Evolutionary conservation across 768 basidiomycete genomes (phyloP), one percentile per base, ranked within the genome.

Genomic region (Candolleomyces aberdarensis): DNA sequence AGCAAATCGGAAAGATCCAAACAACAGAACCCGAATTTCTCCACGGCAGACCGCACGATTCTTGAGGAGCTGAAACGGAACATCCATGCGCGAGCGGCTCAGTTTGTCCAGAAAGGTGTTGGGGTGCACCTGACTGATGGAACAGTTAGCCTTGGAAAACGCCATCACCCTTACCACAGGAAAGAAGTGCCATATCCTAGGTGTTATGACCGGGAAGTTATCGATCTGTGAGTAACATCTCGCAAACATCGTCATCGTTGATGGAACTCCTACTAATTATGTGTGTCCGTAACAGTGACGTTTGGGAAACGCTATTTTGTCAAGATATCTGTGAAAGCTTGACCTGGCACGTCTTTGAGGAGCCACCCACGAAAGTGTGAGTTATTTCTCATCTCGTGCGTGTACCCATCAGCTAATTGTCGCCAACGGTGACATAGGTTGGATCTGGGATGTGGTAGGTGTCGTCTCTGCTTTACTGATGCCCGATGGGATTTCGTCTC

Each of bases 381-480:
- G 82, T 78, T 17, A 22, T 39, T 57, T 58, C 61, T 49, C 57
- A 36, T 59, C 60, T 55, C 3, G 41, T 17, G 55, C 44, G 62
- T 29, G 61, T 8, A 26, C 47, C 29, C 32, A 40, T 40, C 32
- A 40, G 43, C 60, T 44, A 44, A 57, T 32, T 29, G 50, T 48
- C 29, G 15, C 58, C 41, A 19, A 32, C 15, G 40, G 52, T 60
- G 53, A 66, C 64, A 44, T 65, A 85, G 87, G 39, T 75, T 92
- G 31, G 90, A 92, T 65, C 73, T 92, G 49, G 90, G 89, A 10
- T 91, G 89, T 66, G 89, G 87, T 87, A 64, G 68, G 83, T 75
- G 9, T 26, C n/a, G 43, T 32, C 8, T 46, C 26, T 19, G 36
- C 52, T 6, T 56, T 17, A 14, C 52, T 53, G 56, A 47, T 32